These are phyloP conservation scores for Leccinum boreale DNA, from an alignment of 768 basidiomycete genomes.

Conservation along the genomic window DNA sequence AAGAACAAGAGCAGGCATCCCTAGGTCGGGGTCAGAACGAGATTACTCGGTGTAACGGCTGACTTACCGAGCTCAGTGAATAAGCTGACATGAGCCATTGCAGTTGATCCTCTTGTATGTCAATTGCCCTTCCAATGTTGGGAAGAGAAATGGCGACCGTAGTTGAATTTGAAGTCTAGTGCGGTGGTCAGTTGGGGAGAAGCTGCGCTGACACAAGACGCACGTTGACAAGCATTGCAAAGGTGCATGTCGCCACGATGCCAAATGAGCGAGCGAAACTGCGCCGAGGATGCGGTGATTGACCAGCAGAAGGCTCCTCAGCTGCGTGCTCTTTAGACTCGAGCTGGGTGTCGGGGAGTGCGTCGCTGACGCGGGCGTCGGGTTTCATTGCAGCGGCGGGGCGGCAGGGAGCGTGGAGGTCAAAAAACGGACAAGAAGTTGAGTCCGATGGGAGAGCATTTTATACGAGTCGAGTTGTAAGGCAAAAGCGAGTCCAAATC, in stretches of 20 bases:
- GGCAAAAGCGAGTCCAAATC: background rate
- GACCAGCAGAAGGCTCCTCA: background rate
- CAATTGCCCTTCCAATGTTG: constrained; percentile 46
- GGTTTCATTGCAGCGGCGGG: constrained; percentile 4
- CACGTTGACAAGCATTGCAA: constrained; percentile 38
- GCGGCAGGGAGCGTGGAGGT: background rate
- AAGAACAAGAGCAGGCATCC: constrained; percentile 75
- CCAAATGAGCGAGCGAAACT: constrained; percentile 27
- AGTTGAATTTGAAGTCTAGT: constrained; percentile 35
- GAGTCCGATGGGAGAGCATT: background rate
- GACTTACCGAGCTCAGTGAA: constrained; percentile 59
- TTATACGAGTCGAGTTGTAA: background rate
- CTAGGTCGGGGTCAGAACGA: constrained; percentile 35
- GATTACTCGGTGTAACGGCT: background rate
- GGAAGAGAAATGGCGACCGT: constrained; percentile 52
- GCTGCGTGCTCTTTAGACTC: constrained; percentile 3
- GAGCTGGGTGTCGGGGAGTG: constrained; percentile 10
- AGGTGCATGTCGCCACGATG: constrained; percentile 38
- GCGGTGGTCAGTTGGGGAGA: constrained; percentile 1
- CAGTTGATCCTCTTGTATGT: constrained; percentile 48
- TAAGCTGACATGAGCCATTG: constrained; percentile 72
- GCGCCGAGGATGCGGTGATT: constrained; percentile 6
- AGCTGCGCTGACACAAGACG: constrained; percentile 3
- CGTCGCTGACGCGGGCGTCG: constrained; percentile 10
- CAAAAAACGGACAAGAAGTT: background rate